phyloP scores from a whole-genome alignment of 2,329 filamentous ascomycete genomes.

The Tolypocladium pustulatum region DNA sequence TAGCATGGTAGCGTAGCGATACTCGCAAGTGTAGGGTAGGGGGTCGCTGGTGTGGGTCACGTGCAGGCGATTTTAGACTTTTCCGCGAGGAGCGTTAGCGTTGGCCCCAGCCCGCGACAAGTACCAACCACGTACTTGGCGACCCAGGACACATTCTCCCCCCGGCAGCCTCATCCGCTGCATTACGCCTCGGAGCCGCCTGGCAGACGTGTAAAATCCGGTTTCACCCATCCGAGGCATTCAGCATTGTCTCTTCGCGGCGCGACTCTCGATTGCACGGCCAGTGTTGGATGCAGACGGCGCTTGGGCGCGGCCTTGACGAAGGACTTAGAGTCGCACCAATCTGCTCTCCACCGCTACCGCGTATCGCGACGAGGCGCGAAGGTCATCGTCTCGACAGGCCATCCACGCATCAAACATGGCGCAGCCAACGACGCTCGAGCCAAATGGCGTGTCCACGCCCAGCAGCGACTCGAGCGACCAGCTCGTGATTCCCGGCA shows the following conservation, averaged over 20 bases:
- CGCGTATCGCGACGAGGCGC: constrained; percentile 31
- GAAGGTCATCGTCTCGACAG: constrained; percentile 11
- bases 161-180: constrained; percentile 16
- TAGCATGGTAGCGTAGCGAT: not conserved
- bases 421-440: constrained; percentile 29
- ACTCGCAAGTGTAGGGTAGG: not conserved
- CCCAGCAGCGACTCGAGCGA: constrained; percentile 19
- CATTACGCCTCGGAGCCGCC: constrained; percentile 15
- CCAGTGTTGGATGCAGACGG: constrained; percentile 20
- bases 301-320: constrained; percentile 22
- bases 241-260: constrained; percentile 6
- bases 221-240: constrained; percentile 1
- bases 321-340: constrained; percentile 30
- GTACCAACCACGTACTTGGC: constrained; percentile 13
- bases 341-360: constrained; percentile 18
- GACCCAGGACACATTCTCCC: constrained; percentile 29
- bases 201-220: constrained; percentile 7
- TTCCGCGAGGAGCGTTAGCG: constrained; percentile 17
- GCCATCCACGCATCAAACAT: constrained; percentile 19
- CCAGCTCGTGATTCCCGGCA: constrained; percentile 28
- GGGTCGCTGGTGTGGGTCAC: constrained; percentile 12
- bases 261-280: constrained; percentile 16
- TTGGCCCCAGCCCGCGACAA: constrained; percentile 15
- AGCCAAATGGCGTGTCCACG: constrained; percentile 31
- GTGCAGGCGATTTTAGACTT: constrained; percentile 19